phyloP scores from a whole-genome alignment of 805 yeast species.

The Metschnikowia peoriensis region DNA sequence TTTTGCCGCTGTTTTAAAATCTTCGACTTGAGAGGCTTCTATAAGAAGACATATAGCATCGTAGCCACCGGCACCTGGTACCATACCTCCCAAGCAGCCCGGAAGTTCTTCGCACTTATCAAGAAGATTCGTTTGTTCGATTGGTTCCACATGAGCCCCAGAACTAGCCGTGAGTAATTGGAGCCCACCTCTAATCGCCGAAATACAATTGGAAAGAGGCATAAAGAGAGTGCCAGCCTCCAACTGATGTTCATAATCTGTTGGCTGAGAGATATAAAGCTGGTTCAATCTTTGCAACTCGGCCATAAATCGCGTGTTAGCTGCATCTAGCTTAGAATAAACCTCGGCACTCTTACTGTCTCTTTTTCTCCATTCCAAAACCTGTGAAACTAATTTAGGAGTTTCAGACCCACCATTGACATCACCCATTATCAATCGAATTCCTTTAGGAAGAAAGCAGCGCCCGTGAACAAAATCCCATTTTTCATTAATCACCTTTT shows the following conservation, averaged over 20 bases:
- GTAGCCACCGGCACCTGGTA: conserved; percentile 98
- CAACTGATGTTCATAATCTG: conserved; percentile 28
- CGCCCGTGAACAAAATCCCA: conserved; percentile 63
- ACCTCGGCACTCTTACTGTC: conserved; percentile 50
- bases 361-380: conserved; percentile 63
- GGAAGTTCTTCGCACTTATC: conserved; percentile 47
- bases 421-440: conserved; percentile 87
- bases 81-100: conserved; percentile 94
- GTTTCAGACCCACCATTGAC: conserved; percentile 91
- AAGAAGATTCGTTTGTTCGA: conserved; percentile 65
- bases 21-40: conserved; percentile 38
- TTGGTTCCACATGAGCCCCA: conserved; percentile 89
- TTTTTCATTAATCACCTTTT: conserved; percentile 39
- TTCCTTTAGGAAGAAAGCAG: conserved; percentile 64
- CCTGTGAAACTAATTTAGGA: conserved; percentile 80
- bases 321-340: conserved; percentile 54
- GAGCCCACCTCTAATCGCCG: conserved; percentile 54
- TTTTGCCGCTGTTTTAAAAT: conserved; percentile 21
- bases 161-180: conserved; percentile 60
- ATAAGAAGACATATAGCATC: conserved; percentile 85
- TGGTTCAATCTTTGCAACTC: conserved; percentile 43
- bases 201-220: conserved; percentile 40
- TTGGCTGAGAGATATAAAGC: conserved; percentile 28
- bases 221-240: conserved; percentile 20
- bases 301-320: conserved; percentile 57